Conservation (phyloP, 1,139 yeast genomes). For the Geotrichum siamense region DNA sequence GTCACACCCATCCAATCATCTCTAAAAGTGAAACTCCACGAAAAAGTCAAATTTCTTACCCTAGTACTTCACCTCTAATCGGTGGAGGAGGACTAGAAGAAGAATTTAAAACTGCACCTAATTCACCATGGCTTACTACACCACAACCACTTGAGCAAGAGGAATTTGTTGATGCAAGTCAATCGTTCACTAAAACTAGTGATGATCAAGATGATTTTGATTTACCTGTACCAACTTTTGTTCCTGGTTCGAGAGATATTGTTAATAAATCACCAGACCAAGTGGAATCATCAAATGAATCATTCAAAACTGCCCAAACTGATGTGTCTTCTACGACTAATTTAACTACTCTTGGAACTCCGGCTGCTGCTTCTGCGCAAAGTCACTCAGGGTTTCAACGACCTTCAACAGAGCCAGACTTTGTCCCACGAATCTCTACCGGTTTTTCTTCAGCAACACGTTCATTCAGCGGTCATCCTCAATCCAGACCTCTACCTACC, state of each 20-base stretch:
- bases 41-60: not conserved
- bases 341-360: not conserved
- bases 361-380: not conserved
- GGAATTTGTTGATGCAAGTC: no score
- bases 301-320: conserved; percentile 12
- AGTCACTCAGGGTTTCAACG: no score
- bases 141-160: no score
- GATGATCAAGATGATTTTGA: no score
- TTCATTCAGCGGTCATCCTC: conserved; percentile 1
- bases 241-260: not conserved
- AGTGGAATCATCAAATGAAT: conserved; percentile 17
- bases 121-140: conserved; percentile 1
- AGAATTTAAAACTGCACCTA: conserved; percentile 2
- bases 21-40: no score
- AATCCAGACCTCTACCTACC: not conserved
- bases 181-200: not conserved
- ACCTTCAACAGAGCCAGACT: not conserved
- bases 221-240: conserved; percentile 10
- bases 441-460: no score
- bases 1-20: not conserved
- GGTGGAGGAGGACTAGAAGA: not conserved
- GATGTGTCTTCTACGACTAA: not conserved
- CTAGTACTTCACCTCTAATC: not conserved
- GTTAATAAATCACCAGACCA: conserved; percentile 4
- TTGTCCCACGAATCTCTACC: not conserved